A percentile compares a stretch with the other conserved stretches of the same genome.
These are phyloP conservation scores for Rhizodiscina lignyota DNA, from an alignment of 495 filamentous ascomycete species.

Conservation along the genomic window DNA sequence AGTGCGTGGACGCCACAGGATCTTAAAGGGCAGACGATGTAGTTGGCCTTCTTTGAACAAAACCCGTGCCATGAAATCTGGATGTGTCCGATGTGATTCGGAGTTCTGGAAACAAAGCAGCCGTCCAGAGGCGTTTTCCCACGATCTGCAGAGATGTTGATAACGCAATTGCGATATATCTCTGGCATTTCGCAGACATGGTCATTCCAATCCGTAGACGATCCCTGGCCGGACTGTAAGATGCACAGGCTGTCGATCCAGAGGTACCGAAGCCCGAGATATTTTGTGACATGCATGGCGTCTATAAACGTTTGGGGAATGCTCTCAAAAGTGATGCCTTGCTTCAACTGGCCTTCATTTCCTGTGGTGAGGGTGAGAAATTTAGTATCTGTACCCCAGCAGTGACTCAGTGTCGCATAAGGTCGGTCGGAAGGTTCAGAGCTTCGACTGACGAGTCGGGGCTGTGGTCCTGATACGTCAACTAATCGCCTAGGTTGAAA, in stretches of 20 bases:
- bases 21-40: neutral
- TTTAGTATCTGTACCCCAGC: slow-evolving; percentile 4
- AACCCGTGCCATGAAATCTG: too few relatives aligned
- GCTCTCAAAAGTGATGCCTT: neutral
- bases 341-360: neutral
- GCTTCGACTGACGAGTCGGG: too few relatives aligned
- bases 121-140: too few relatives aligned
- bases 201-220: neutral
- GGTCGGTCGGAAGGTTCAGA: too few relatives aligned
- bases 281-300: slow-evolving; percentile 1
- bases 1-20: neutral
- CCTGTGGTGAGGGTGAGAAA: slow-evolving; percentile 1
- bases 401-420: slow-evolving; percentile 5
- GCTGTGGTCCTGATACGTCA: too few relatives aligned
- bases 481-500: too few relatives aligned
- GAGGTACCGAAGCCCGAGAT: slow-evolving; percentile 1
- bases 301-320: slow-evolving; percentile 6
- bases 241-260: slow-evolving; percentile 6
- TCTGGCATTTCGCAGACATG: slow-evolving; percentile 1
- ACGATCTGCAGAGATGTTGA: slow-evolving; percentile 1
- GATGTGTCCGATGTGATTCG: too few relatives aligned
- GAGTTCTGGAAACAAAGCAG: too few relatives aligned
- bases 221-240: neutral
- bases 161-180: neutral
- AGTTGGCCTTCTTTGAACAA: too few relatives aligned